Percentiles rank a stretch among this genome's conserved stretches.
Evolutionary conservation across 768 basidiomycete species (phyloP).

Genomic region (Trametes cubensis): DNA sequence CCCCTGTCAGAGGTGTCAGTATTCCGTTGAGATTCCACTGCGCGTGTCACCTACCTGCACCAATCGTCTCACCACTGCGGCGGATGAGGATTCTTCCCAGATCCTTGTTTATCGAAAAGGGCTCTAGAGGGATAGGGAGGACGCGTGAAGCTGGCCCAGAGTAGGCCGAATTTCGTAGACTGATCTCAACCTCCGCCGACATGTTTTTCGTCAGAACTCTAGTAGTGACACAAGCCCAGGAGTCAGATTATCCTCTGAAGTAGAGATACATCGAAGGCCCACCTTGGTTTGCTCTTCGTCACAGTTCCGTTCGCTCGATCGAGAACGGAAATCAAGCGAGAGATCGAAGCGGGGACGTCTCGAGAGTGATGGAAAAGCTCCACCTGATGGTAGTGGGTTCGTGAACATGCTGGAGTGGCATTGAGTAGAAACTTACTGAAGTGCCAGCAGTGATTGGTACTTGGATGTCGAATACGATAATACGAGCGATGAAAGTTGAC

Average conservation of each 20-base stretch:
- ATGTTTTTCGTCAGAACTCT: slow-evolving; percentile 85
- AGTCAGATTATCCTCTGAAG: slow-evolving; percentile 13
- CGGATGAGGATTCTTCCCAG: slow-evolving; percentile 93
- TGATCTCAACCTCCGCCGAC: slow-evolving; percentile 86
- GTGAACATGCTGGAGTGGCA: neutral
- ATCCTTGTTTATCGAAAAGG: slow-evolving; percentile 86
- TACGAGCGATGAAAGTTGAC: slow-evolving; percentile 77
- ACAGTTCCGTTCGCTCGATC: slow-evolving; percentile 79
- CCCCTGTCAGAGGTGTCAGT: slow-evolving; percentile 3
- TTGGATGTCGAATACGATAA: slow-evolving; percentile 92
- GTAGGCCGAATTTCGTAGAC: slow-evolving; percentile 59
- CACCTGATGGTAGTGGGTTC: slow-evolving; percentile 48
- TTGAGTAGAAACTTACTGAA: slow-evolving; percentile 52
- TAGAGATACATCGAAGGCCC: neutral
- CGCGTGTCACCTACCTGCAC: slow-evolving; percentile 58
- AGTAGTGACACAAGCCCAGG: neutral
- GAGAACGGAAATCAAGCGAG: slow-evolving; percentile 74
- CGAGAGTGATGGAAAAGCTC: slow-evolving; percentile 95
- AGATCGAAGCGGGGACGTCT: slow-evolving; percentile 88
- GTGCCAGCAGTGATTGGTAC: slow-evolving; percentile 87
- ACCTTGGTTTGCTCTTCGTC: slow-evolving; percentile 82
- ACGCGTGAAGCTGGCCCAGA: slow-evolving; percentile 48
- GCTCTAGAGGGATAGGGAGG: slow-evolving; percentile 80
- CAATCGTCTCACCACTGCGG: slow-evolving; percentile 91
- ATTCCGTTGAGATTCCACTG: neutral